Percentiles rank a stretch among this genome's conserved stretches.
Evolutionary conservation across 1,139 yeast genomes (phyloP).

Genomic region (Hemisphaericaspora subhashii): DNA sequence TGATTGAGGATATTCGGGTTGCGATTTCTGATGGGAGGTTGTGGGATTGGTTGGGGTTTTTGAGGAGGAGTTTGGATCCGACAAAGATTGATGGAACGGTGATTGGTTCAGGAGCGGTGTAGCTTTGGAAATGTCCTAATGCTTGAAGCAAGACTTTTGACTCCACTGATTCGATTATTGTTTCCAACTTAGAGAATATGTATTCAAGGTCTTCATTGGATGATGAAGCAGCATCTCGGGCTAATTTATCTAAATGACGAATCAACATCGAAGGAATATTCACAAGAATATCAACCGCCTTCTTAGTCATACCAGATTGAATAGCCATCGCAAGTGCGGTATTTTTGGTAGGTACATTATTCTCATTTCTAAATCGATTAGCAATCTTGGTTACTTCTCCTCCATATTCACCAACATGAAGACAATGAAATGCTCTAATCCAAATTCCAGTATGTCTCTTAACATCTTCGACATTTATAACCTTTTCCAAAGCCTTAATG

Average conservation of each 20-base stretch:
- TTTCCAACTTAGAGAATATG: slow-evolving; percentile 6
- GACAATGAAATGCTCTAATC: slow-evolving; percentile 14
- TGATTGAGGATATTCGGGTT: neutral
- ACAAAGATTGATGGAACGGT: slow-evolving; percentile 4
- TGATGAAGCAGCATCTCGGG: slow-evolving; percentile 8
- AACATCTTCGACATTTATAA: slow-evolving; percentile 14
- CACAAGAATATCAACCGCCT: slow-evolving; percentile 7
- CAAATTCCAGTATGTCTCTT: slow-evolving; percentile 11
- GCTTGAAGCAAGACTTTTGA: slow-evolving; percentile 13
- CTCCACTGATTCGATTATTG: slow-evolving; percentile 6
- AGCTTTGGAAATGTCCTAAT: slow-evolving; percentile 12
- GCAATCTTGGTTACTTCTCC: slow-evolving; percentile 9
- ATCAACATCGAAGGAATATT: slow-evolving; percentile 12
- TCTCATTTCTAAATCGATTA: slow-evolving; percentile 9
- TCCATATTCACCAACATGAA: slow-evolving; percentile 15
- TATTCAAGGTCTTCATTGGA: neutral
- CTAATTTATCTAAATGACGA: slow-evolving; percentile 12
- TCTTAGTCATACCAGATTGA: slow-evolving; percentile 5
- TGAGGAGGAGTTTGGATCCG: neutral
- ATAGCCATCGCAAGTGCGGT: slow-evolving; percentile 12
- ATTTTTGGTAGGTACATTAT: slow-evolving; percentile 11
- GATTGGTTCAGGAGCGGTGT: neutral
- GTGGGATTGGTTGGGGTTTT: neutral
- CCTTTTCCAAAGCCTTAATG: slow-evolving; percentile 9
- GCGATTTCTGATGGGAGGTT: neutral